phyloP scores from a whole-genome alignment of 2,329 filamentous ascomycete genomes.

The Alternaria alternata region DNA sequence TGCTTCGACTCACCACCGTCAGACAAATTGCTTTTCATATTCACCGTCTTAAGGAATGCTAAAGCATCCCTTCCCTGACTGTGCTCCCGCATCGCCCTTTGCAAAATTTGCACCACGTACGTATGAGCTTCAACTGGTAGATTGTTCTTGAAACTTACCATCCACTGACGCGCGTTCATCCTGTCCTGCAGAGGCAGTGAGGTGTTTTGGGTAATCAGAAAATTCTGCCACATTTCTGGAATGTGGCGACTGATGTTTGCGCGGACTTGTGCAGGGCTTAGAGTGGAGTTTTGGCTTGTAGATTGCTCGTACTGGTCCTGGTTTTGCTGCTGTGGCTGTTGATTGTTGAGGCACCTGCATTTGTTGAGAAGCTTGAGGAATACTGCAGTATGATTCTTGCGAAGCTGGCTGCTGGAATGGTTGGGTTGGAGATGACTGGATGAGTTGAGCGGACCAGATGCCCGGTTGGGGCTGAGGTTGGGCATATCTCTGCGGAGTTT shows the following conservation, averaged over 20 bases:
- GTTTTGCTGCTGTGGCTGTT: not conserved
- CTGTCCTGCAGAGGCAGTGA: not conserved
- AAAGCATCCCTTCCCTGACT: conserved; percentile 5
- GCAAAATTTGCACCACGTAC: conserved; percentile 6
- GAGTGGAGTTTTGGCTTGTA: not conserved
- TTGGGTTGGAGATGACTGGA: not conserved
- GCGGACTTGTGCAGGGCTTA: not conserved
- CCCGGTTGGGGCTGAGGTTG: not conserved
- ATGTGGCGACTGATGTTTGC: conserved; percentile 6
- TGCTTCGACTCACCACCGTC: not conserved
- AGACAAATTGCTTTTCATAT: not conserved
- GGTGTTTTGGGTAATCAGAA: not conserved
- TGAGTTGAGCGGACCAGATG: not conserved
- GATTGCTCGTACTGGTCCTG: not conserved
- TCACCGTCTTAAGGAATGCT: not conserved
- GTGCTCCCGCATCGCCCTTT: not conserved
- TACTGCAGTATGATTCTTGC: not conserved
- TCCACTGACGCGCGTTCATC: conserved; percentile 1
- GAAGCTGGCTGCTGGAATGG: not conserved
- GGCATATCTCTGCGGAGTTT: not conserved
- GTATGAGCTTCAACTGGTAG: conserved; percentile 1
- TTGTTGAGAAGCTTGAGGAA: not conserved
- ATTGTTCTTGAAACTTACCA: conserved; percentile 1
- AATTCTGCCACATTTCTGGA: conserved; percentile 4
- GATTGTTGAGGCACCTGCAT: not conserved